Percentiles rank a stretch among this genome's conserved stretches.
Conservation (phyloP, 345 rosid genomes). For the Populus deltoides region DNA sequence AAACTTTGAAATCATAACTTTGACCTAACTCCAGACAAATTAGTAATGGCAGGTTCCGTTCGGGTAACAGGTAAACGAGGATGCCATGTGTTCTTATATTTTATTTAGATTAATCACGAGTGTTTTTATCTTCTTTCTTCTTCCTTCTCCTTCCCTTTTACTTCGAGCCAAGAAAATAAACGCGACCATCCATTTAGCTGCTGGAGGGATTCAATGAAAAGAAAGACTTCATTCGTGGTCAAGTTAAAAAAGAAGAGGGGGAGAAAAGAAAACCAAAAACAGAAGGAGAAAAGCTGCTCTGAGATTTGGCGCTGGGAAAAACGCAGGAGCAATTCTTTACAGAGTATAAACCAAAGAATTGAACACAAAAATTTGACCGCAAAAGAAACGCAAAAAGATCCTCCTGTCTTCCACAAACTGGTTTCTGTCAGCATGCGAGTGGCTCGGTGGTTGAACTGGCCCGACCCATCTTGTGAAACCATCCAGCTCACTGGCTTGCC, state of each 20-base stretch:
- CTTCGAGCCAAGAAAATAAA: neutral
- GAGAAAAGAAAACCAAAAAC: neutral
- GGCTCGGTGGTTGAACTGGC: neutral
- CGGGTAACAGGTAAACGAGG: neutral
- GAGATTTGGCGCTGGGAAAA: neutral
- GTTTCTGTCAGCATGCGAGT: neutral
- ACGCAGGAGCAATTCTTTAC: conserved; percentile 2
- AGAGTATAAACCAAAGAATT: neutral
- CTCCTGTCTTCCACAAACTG: neutral
- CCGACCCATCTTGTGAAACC: neutral
- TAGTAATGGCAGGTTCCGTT: neutral
- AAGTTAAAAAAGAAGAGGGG: neutral
- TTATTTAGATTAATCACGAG: neutral
- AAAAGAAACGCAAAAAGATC: neutral
- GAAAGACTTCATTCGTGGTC: neutral
- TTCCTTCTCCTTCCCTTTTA: neutral
- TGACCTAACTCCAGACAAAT: neutral
- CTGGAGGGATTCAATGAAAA: neutral
- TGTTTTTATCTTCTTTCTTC: neutral
- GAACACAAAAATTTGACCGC: neutral
- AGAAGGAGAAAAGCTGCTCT: neutral
- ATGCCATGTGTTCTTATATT: neutral
- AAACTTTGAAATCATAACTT: too few species aligned
- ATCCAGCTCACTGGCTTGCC: neutral
- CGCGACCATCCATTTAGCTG: neutral